A percentile compares a stretch with the other conserved stretches of the same genome.
Conservation (phyloP, 78 protist genomes). For the Protostelium mycophagum region DNA sequence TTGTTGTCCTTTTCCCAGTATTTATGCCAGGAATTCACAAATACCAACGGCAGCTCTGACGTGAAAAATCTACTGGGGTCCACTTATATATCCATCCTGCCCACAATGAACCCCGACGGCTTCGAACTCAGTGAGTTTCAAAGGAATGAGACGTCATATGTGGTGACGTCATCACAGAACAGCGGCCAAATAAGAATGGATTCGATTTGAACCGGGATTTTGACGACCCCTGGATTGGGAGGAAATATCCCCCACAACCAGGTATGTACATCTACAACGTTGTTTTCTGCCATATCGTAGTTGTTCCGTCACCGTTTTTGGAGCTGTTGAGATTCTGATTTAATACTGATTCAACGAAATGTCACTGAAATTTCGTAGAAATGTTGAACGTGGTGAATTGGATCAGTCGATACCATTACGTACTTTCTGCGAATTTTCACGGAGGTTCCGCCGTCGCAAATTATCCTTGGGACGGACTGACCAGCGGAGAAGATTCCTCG, state of each 20-base stretch:
- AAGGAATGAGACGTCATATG: neutral
- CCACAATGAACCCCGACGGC: slow-evolving; percentile 87
- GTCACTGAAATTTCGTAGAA: too few relatives aligned
- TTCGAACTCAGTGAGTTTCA: slow-evolving; percentile 7
- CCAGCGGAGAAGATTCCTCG: slow-evolving; percentile 1
- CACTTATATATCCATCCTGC: slow-evolving; percentile 57
- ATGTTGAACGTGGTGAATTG: slow-evolving; percentile 43
- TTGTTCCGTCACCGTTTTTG: too few relatives aligned
- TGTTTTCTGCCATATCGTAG: too few relatives aligned
- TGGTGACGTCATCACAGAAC: neutral
- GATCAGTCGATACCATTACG: slow-evolving; percentile 29
- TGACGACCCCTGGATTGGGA: neutral
- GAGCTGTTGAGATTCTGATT: too few relatives aligned
- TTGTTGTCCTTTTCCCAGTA: slow-evolving; percentile 27
- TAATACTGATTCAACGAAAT: too few relatives aligned
- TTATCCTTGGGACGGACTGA: slow-evolving; percentile 34
- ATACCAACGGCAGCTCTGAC: slow-evolving; percentile 1
- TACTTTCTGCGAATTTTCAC: slow-evolving; percentile 68
- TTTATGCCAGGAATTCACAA: neutral
- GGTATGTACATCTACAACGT: too few relatives aligned
- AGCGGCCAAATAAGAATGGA: neutral
- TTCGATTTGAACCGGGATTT: slow-evolving; percentile 75
- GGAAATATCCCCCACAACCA: neutral
- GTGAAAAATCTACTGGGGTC: slow-evolving; percentile 10
- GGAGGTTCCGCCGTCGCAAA: slow-evolving; percentile 74